These are phyloP conservation scores for Citrus inodora DNA, from an alignment of 345 rosid genomes.

Conservation along the genomic window DNA sequence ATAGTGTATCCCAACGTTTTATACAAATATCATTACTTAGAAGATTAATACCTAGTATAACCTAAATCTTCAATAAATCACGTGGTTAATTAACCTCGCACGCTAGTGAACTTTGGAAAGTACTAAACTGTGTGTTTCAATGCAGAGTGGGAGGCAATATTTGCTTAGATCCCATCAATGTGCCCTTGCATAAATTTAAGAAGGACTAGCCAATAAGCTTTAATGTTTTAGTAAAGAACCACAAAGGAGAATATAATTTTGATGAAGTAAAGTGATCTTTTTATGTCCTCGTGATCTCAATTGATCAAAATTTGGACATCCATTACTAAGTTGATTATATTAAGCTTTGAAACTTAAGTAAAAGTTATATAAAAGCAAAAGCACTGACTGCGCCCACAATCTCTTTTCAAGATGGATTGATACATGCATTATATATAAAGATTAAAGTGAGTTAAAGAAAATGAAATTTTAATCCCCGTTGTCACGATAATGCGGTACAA, in stretches of 20 bases:
- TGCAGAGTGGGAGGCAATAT: slow-evolving; percentile 3
- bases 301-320: slow-evolving; percentile 16
- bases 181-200: slow-evolving; percentile 4
- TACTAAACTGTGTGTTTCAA: not conserved
- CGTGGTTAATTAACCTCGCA: not conserved
- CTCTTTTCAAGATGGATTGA: not conserved
- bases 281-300: not conserved
- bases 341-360: slow-evolving; percentile 5
- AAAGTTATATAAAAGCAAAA: slow-evolving; percentile 9
- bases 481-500: slow-evolving; percentile 31
- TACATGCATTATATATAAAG: slow-evolving; percentile 15
- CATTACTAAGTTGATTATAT: not conserved
- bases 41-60: not conserved
- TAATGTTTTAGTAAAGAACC: not conserved
- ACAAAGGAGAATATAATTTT: not conserved
- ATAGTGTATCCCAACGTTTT: too few relatives aligned
- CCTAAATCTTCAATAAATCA: not conserved
- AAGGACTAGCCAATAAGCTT: slow-evolving; percentile 8
- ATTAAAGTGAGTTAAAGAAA: slow-evolving; percentile 17
- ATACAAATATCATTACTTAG: too few relatives aligned
- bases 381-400: slow-evolving; percentile 9
- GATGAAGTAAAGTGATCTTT: not conserved
- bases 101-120: not conserved
- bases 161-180: slow-evolving; percentile 23
- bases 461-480: slow-evolving; percentile 3